These are phyloP conservation scores for Rubus parviflorus DNA, from an alignment of 306 rosid genomes.

Conservation along the genomic window DNA sequence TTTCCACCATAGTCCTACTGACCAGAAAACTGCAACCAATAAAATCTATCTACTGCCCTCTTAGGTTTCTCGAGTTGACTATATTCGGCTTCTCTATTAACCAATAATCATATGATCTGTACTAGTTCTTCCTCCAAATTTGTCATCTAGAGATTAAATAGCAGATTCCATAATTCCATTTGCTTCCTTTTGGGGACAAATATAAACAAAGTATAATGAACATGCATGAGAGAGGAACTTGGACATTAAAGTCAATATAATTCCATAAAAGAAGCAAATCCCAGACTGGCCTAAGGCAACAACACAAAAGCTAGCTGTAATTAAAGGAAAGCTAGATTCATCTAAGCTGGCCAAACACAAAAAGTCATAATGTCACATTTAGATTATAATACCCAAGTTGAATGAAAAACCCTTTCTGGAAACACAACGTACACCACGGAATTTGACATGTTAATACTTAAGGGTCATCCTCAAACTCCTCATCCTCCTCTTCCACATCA, in stretches of 20 bases:
- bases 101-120: not conserved
- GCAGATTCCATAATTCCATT: no score
- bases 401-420: not conserved
- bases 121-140: not conserved
- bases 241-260: not conserved
- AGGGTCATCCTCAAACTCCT: slow-evolving; percentile 30
- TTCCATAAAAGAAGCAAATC: not conserved
- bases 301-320: no score
- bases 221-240: not conserved
- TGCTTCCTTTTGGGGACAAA: no score
- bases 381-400: not conserved
- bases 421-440: not conserved
- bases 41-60: no score
- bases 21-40: no score
- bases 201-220: not conserved
- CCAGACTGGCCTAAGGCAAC: not conserved
- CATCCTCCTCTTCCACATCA: slow-evolving; percentile 38
- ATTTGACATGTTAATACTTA: not conserved
- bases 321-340: no score
- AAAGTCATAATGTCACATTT: no score
- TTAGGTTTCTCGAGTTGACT: no score
- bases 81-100: no score
- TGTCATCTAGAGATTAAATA: not conserved
- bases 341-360: no score
- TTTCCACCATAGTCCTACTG: no score